Percentiles rank a stretch among this genome's conserved stretches.
Conservation (phyloP, 805 yeast species). For the Alloascoidea africana region DNA sequence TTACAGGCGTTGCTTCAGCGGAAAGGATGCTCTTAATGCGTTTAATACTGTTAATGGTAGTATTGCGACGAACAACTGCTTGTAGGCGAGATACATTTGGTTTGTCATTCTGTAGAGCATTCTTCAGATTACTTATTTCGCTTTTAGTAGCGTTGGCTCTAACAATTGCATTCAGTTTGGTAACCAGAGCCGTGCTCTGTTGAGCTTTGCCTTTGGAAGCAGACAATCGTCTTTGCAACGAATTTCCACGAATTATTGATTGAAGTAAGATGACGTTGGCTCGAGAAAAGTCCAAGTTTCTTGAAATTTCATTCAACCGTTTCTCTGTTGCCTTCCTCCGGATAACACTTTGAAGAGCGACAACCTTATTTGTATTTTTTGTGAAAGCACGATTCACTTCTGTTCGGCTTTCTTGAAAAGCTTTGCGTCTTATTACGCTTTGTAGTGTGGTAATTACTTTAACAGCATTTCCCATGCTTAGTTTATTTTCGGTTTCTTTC, state of each 20-base stretch:
- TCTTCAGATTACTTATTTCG: constrained; percentile 8
- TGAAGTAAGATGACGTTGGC: constrained; percentile 21
- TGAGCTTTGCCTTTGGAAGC: too few species aligned
- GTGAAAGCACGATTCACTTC: background rate
- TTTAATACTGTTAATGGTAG: constrained; percentile 18
- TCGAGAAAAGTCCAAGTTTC: too few species aligned
- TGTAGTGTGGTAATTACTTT: background rate
- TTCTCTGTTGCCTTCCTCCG: background rate
- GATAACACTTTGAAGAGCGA: background rate
- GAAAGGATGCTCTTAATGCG: constrained; percentile 6
- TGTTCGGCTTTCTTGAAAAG: background rate
- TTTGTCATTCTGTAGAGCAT: background rate
- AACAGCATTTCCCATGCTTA: background rate
- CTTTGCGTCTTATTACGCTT: background rate
- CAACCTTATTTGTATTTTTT: background rate
- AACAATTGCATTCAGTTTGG: constrained; percentile 22
- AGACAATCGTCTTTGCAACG: too few species aligned
- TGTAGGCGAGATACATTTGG: constrained; percentile 3
- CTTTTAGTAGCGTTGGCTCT: constrained; percentile 23
- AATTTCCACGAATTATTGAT: constrained; percentile 19
- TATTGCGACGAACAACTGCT: constrained; percentile 29
- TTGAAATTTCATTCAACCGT: background rate
- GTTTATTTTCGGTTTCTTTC: background rate
- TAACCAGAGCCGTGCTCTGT: constrained; percentile 15
- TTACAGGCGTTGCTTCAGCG: background rate